Evolutionary conservation across 1,139 yeast species (phyloP), one percentile per base, ranked within the genome.

Genomic region (Sugiyamaella sp.): DNA sequence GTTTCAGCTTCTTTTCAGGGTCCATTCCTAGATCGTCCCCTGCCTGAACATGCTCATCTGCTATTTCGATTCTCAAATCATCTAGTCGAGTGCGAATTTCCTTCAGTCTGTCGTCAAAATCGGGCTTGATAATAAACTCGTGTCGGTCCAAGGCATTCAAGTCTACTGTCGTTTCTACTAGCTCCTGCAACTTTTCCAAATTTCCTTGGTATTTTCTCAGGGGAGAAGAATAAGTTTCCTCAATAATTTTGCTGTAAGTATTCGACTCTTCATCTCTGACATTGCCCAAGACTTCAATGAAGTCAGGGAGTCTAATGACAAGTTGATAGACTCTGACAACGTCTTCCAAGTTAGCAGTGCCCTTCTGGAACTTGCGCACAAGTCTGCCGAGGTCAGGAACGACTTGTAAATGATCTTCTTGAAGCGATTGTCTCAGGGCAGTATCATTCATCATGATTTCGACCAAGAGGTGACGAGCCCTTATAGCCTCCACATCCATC

Each of bases 151-250:
- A 77, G 1, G 96, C 91, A 25, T 85, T 82, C 45, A 93, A 74
- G 67, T 93, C 99, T 20, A 95, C 85, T 0, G 98, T 91, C 1
- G 96, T 86, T 69, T 93, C 97, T 6, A 93, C 90, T 65, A 95
- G 77, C 63, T 90, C 96, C 66, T 87, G 86, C 51, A 86, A 80
- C 60, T 88, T 90, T 21, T 74, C 69, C 54, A 93, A 75, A 1
- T 85, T 80, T 1, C 68, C 69, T 37, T 78, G 73, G 55, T 77
- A 73, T 16, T 76, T 76, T 27, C 72, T 66, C 17, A 91, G 67
- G 1, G 89, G 89, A 0, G 69, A 69, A 2, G 81, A 67, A 86
- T 95, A 91, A 27, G 76, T 73, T 10, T 71, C 66, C 5, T 71
- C 66, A 5, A 86, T 71, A 41, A 85, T 71, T 0, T 61, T 60